Conservation (phyloP, 345 rosid genomes). For the Hibiscus syriacus region DNA sequence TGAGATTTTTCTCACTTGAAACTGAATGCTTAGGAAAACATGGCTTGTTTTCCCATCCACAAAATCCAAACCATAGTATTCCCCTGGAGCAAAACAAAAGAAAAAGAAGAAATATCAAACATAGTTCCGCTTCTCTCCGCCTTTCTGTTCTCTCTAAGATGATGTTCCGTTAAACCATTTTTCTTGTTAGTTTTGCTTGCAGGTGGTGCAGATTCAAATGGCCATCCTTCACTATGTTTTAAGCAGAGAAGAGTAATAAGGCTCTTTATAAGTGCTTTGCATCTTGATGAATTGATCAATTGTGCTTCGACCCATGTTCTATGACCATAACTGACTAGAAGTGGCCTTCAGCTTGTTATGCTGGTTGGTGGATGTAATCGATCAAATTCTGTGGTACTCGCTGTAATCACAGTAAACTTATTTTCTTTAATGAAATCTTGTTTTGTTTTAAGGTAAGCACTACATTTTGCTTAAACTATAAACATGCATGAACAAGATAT, state of each 20-base stretch:
- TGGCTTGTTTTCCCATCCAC: background rate
- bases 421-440: background rate
- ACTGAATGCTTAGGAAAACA: background rate
- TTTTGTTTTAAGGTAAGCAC: background rate
- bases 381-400: conserved; percentile 17
- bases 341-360: conserved; percentile 57
- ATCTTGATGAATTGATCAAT: conserved; percentile 56
- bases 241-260: conserved; percentile 66
- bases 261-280: conserved; percentile 73
- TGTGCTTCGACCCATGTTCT: conserved; percentile 69
- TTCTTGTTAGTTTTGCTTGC: conserved; percentile 14
- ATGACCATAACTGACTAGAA: conserved; percentile 58
- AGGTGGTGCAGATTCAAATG: conserved; percentile 76
- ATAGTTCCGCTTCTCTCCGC: background rate
- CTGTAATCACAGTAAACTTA: conserved; percentile 8
- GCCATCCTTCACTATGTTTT: conserved; percentile 64
- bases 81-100: background rate
- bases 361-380: conserved; percentile 69
- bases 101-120: background rate
- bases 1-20: background rate
- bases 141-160: background rate
- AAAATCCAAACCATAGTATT: background rate
- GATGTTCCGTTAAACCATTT: background rate
- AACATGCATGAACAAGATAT: background rate
- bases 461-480: background rate